Conservation (phyloP, 2,329 filamentous ascomycete species). For the Cladosporium halotolerans region DNA sequence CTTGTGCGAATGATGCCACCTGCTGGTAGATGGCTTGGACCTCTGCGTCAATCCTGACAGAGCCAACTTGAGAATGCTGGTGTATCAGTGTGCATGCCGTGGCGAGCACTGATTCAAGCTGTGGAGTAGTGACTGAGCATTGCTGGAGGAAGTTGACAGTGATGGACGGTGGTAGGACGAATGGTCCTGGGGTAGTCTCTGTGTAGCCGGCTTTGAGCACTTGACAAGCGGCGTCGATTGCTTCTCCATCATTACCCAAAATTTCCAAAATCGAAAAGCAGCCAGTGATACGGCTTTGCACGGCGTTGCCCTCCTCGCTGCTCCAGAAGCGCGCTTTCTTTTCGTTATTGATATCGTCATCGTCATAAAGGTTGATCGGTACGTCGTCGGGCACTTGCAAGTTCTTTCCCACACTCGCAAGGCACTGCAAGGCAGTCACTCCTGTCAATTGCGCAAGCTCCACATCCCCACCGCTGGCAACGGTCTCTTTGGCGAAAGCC, state of each 20-base stretch:
- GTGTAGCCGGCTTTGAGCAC: constrained; percentile 69
- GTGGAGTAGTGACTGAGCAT: constrained; percentile 53
- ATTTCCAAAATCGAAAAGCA: constrained; percentile 47
- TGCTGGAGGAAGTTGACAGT: constrained; percentile 57
- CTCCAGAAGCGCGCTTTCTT: constrained; percentile 42
- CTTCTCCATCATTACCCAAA: constrained; percentile 58
- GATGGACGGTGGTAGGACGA: constrained; percentile 63
- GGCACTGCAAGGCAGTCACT: constrained; percentile 56
- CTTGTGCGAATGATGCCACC: constrained; percentile 56
- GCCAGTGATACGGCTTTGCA: constrained; percentile 48
- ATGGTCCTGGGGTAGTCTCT: constrained; percentile 67
- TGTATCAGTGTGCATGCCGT: constrained; percentile 63
- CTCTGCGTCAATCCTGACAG: constrained; percentile 42
- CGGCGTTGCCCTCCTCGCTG: constrained; percentile 38
- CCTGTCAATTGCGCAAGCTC: constrained; percentile 40
- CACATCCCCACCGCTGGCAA: constrained; percentile 29
- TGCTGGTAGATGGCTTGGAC: constrained; percentile 53
- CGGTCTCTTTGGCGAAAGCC: constrained; percentile 30
- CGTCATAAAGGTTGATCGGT: constrained; percentile 60
- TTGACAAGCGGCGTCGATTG: constrained; percentile 64
- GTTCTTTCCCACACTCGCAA: constrained; percentile 65
- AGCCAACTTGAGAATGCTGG: constrained; percentile 32
- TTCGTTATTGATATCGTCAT: constrained; percentile 27
- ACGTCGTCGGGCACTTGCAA: constrained; percentile 63
- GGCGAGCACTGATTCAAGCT: constrained; percentile 62